A percentile compares a stretch with the other conserved stretches of the same genome.
Evolutionary conservation across 2,329 filamentous ascomycete species (phyloP).

Genomic region (Neoscytalidium dimidiatum): DNA sequence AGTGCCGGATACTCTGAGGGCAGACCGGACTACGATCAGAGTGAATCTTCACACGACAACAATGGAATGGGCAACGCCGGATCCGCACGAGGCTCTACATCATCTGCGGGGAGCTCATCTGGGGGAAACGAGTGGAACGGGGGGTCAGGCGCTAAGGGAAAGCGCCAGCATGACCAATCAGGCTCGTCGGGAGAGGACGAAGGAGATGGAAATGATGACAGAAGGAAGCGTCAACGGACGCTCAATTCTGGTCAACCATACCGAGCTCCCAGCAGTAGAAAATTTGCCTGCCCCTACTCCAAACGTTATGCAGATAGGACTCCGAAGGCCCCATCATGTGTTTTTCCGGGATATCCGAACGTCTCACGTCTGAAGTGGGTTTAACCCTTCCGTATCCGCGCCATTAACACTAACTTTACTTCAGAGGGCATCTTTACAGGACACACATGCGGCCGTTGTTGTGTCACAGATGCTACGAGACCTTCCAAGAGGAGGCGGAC

Average conservation of each 20-base stretch:
- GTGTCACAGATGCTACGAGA: not conserved
- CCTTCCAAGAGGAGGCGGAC: not conserved
- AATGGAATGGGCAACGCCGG: not conserved
- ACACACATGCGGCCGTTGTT: not conserved
- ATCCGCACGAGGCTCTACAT: not conserved
- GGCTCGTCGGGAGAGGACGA: not conserved
- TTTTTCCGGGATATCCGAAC: not conserved
- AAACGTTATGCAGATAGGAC: not conserved
- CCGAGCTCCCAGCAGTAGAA: not conserved
- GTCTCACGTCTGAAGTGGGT: not conserved
- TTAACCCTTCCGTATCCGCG: not conserved
- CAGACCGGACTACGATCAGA: not conserved
- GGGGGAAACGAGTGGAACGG: not conserved
- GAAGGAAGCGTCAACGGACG: not conserved
- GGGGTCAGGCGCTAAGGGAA: not conserved
- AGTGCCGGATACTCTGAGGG: not conserved
- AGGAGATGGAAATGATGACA: not conserved
- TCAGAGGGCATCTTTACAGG: not conserved
- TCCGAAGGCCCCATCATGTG: not conserved
- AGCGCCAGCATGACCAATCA: not conserved
- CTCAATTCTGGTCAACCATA: not conserved
- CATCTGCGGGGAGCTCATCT: not conserved
- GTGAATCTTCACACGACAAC: not conserved
- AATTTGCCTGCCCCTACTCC: not conserved
- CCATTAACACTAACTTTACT: not conserved